These are phyloP conservation scores for Tetradesmus obliquus DNA, from an alignment of 139 green algal genomes.

Conservation along the genomic window DNA sequence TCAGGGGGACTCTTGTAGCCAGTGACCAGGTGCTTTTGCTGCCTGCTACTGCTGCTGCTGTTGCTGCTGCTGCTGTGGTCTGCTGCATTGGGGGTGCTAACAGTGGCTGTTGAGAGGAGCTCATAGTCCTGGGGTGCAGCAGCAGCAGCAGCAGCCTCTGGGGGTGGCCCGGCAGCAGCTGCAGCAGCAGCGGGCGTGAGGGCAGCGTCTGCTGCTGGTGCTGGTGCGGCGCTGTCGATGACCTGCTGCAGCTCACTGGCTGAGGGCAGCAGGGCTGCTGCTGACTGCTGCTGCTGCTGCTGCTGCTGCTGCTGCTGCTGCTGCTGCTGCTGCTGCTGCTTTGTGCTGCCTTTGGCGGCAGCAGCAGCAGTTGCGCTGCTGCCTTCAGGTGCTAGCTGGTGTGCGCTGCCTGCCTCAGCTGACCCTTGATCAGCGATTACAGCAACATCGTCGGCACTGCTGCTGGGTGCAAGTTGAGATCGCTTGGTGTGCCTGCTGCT, in stretches of 20 bases:
- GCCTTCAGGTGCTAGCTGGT: not conserved
- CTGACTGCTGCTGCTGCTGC: not conserved
- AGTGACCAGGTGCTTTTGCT: not conserved
- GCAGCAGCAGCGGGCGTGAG: not conserved
- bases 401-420: not conserved
- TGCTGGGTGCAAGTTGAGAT: not conserved
- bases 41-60: not conserved
- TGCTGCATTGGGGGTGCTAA: not conserved
- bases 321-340: not conserved
- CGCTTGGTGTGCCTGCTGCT: not conserved
- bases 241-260: not conserved
- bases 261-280: not conserved
- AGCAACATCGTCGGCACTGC: not conserved
- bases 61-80: not conserved
- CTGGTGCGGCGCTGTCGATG: not conserved
- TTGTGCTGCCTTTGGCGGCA: not conserved
- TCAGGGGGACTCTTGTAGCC: constrained; percentile 10
- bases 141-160: not conserved
- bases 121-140: not conserved
- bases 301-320: not conserved
- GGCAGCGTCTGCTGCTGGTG: not conserved
- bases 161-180: not conserved
- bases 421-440: not conserved
- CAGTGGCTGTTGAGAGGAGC: not conserved
- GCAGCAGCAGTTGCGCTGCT: not conserved